phyloP scores from a whole-genome alignment of 495 filamentous ascomycete species.

The Talaromyces stipitatus region DNA sequence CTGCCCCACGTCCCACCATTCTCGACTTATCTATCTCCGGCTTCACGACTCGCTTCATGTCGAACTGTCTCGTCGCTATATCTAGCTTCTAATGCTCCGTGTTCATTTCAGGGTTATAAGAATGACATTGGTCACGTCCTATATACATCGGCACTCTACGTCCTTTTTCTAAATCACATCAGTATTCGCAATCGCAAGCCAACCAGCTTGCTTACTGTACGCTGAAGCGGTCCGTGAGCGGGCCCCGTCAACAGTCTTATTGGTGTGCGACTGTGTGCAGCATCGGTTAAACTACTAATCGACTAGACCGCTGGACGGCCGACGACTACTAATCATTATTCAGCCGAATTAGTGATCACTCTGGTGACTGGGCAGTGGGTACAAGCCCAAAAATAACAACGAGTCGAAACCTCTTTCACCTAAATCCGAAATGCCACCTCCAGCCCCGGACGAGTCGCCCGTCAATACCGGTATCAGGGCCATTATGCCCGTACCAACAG shows the following conservation, averaged over 20 bases:
- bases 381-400: neutral
- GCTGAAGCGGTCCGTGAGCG: neutral
- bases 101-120: neutral
- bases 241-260: neutral
- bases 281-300: neutral
- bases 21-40: neutral
- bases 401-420: neutral
- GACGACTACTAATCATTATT: neutral
- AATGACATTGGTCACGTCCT: neutral
- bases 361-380: too few relatives aligned
- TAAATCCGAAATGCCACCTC: slow-evolving; percentile 5
- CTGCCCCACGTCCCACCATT: neutral
- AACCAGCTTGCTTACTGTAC: neutral
- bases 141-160: neutral
- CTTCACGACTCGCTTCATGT: neutral
- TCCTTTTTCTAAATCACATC: neutral
- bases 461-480: neutral
- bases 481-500: neutral
- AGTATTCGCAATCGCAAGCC: neutral
- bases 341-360: neutral
- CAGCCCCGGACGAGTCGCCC: slow-evolving; percentile 1
- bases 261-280: neutral
- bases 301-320: neutral
- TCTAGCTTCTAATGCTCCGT: neutral
- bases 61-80: too few relatives aligned